Evolutionary conservation across 176 grass and related monocot genomes (phyloP), one percentile per base, ranked within the genome.

Genomic region (Pontederia crassipes): DNA sequence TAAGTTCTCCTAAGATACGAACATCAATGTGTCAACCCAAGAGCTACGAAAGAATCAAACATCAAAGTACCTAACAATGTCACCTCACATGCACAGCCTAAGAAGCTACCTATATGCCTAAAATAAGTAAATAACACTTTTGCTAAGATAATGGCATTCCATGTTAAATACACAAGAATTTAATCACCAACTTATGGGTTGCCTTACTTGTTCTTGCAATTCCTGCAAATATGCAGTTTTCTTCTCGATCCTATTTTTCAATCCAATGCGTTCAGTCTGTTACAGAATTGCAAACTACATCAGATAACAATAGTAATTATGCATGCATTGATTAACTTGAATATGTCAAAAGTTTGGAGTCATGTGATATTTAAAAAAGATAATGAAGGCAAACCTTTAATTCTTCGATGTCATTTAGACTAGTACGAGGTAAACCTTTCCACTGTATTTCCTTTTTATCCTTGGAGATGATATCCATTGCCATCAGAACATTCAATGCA

Each of bases 371-470:
- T 6, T 13, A 50, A 4, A 11, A 50, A 6, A 71, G 15, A 59
- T 26, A 8, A 26, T 14, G 29, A 47, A 17, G 59, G 17, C 29
- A 63, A 75, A 92, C 93, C 88, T 91, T 92, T 62, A 98, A 79
- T 69, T 92, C 85, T 66, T 98, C 93, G 49, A 92, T 69, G 72
- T 98, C 93, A 63, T 76, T 83, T 70, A 89, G 64, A 80, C 79
- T 98, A 11, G 82, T 98, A 56, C 77, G 74, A 58, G 93, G 93
- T 74, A 98, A 89, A 15, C 93, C 93, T 64, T 81, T 98, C 93
- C 93, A 98, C 32, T 92, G 93, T 76, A 98, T 92, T 70, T 98
- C 93, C 66, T 98, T 98, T 78, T 98, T 92, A 81, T 98, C 93
- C 83, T 98, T 98, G 48, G 88, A 92, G 66, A 98, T 92, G 82